A percentile compares a stretch with the other conserved stretches of the same genome.
Conservation (phyloP, 2,329 filamentous ascomycete species). For the Fusarium anguioides region DNA sequence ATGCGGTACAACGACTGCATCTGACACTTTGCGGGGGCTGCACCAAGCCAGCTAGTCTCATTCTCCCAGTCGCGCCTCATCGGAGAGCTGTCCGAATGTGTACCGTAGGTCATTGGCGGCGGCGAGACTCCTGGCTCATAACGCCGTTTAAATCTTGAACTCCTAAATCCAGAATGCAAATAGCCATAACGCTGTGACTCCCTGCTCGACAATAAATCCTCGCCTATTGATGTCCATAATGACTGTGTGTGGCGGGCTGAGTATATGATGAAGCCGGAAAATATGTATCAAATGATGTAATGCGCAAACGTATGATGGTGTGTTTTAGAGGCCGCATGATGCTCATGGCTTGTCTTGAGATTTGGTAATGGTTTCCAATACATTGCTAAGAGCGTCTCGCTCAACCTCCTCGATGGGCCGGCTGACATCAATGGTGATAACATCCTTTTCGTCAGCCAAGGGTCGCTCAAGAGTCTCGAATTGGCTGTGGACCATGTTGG, state of each 20-base stretch:
- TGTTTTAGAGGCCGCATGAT: neutral
- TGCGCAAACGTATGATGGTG: neutral
- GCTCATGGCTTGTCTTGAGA: slow-evolving; percentile 37
- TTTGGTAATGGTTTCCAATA: slow-evolving; percentile 62
- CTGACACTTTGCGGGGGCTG: slow-evolving; percentile 41
- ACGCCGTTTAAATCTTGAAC: slow-evolving; percentile 32
- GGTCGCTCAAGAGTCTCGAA: slow-evolving; percentile 90
- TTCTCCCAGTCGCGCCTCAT: slow-evolving; percentile 7
- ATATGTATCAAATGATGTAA: slow-evolving; percentile 2
- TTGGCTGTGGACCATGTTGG: slow-evolving; percentile 94
- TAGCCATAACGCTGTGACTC: slow-evolving; percentile 44
- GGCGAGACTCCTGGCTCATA: slow-evolving; percentile 14
- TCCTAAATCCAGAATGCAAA: slow-evolving; percentile 29
- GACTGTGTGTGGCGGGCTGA: slow-evolving; percentile 1
- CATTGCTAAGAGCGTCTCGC: slow-evolving; percentile 66
- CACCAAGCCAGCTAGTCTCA: slow-evolving; percentile 22
- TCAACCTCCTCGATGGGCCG: slow-evolving; percentile 68
- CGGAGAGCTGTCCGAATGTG: slow-evolving; percentile 37
- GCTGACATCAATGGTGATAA: slow-evolving; percentile 77
- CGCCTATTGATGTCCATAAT: slow-evolving; percentile 12
- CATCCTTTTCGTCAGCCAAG: slow-evolving; percentile 74
- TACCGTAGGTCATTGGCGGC: neutral
- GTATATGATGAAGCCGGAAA: neutral
- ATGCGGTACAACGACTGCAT: slow-evolving; percentile 40
- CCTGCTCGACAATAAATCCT: slow-evolving; percentile 39